phyloP scores from a whole-genome alignment of 2,329 filamentous ascomycete genomes.

The Cyphellophora europaea region DNA sequence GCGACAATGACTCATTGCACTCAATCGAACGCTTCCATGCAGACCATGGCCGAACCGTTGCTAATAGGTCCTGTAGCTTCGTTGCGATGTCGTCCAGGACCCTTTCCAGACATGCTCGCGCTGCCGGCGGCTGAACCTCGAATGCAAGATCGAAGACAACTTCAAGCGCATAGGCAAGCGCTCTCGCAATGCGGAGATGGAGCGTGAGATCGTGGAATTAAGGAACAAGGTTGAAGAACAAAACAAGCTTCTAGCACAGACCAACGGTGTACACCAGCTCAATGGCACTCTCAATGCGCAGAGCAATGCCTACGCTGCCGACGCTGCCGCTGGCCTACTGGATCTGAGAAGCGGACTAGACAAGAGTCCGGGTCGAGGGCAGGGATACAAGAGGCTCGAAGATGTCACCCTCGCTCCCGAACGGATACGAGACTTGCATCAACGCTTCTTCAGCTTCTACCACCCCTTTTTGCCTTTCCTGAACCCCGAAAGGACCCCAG shows the following conservation, averaged over 20 bases:
- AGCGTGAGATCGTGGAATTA: constrained; percentile 46
- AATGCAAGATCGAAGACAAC: constrained; percentile 59
- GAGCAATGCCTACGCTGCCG: constrained; percentile 28
- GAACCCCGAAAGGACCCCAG: constrained; percentile 42
- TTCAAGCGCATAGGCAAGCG: constrained; percentile 61
- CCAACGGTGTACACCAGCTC: constrained; percentile 5
- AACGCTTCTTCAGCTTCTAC: constrained; percentile 55
- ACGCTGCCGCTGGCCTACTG: constrained; percentile 41
- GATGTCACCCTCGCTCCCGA: constrained; percentile 35
- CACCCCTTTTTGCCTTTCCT: constrained; percentile 58
- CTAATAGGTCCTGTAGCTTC: constrained; percentile 37
- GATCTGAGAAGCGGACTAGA: constrained; percentile 40
- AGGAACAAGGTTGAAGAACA: constrained; percentile 36
- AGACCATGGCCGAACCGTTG: neutral
- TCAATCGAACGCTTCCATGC: neutral
- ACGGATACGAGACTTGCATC: constrained; percentile 35
- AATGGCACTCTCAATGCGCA: constrained; percentile 28
- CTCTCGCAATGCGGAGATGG: constrained; percentile 56
- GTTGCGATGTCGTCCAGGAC: constrained; percentile 58
- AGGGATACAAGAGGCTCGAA: constrained; percentile 41
- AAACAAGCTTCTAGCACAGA: constrained; percentile 4
- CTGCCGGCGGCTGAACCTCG: constrained; percentile 53
- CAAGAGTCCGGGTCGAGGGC: constrained; percentile 16
- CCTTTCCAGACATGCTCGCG: constrained; percentile 54
- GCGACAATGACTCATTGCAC: neutral